Evolutionary conservation across 2,329 filamentous ascomycete genomes (phyloP).

Genomic region (Botrytis tulipae): DNA sequence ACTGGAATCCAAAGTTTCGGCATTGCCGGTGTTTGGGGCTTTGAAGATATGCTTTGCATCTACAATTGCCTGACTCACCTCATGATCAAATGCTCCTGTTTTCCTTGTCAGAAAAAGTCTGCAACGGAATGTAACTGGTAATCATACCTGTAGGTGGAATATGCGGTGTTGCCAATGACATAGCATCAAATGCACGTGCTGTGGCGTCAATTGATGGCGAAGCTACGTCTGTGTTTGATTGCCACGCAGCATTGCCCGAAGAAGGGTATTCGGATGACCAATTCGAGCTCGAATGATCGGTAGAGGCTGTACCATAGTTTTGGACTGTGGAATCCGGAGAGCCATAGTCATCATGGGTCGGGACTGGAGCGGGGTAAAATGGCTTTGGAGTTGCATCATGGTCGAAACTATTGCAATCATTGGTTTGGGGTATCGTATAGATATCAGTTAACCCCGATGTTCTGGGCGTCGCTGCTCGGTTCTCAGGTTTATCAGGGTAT

Average conservation of each 20-base stretch:
- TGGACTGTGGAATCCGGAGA: neutral
- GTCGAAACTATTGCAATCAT: neutral
- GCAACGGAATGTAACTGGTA: neutral
- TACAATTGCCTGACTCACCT: neutral
- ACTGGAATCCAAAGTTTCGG: conserved; percentile 1
- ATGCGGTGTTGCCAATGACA: neutral
- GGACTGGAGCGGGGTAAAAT: neutral
- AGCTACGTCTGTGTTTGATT: neutral
- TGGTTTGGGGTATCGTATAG: neutral
- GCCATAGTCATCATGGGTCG: neutral
- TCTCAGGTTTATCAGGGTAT: neutral
- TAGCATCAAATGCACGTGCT: neutral
- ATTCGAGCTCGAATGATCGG: neutral
- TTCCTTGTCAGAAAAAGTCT: neutral
- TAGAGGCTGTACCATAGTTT: neutral
- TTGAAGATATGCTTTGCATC: neutral
- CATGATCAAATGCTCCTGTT: neutral
- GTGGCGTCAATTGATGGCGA: neutral
- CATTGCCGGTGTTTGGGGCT: neutral
- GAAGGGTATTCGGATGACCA: neutral
- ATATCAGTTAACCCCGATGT: neutral
- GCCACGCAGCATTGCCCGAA: neutral
- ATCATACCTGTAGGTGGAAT: neutral
- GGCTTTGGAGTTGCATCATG: neutral
- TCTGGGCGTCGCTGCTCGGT: neutral